phyloP scores from a whole-genome alignment of 2,329 filamentous ascomycete species.

The Macrophomina pseudophaseolina region DNA sequence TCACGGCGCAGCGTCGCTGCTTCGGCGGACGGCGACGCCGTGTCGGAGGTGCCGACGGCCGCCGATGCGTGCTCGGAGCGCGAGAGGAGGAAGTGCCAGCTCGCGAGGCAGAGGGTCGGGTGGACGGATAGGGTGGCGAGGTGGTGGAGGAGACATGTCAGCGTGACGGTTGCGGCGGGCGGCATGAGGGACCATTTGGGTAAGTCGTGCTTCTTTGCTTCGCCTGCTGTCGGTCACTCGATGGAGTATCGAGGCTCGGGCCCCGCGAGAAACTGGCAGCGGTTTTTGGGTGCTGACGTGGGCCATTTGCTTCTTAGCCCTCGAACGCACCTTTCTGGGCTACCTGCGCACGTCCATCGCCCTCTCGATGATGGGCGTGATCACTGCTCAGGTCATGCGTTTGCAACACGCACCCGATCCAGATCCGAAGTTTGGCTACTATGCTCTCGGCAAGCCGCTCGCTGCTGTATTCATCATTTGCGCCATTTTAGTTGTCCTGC shows the following conservation, averaged over 20 bases:
- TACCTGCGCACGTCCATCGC: constrained; percentile 73
- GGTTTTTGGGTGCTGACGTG: neutral
- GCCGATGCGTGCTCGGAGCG: constrained; percentile 28
- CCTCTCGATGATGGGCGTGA: constrained; percentile 70
- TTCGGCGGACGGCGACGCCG: neutral
- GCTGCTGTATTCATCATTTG: constrained; percentile 54
- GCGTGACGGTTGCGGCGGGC: constrained; percentile 56
- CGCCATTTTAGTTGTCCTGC: constrained; percentile 54
- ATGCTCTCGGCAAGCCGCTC: constrained; percentile 65
- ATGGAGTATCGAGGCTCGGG: too few relatives aligned
- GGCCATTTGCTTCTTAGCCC: constrained; percentile 55
- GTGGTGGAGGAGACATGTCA: constrained; percentile 58
- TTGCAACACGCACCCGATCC: constrained; percentile 57
- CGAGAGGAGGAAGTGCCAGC: constrained; percentile 26
- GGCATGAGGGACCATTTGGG: constrained; percentile 62
- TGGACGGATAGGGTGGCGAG: constrained; percentile 46
- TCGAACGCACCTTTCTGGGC: constrained; percentile 75
- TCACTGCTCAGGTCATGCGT: constrained; percentile 71
- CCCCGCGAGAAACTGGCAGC: too few relatives aligned
- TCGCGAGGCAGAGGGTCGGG: constrained; percentile 31
- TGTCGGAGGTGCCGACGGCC: constrained; percentile 25
- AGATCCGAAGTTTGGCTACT: constrained; percentile 61
- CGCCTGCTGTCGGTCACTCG: too few relatives aligned
- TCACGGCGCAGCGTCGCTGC: neutral
- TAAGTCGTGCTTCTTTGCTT: constrained; percentile 38